Base-by-base conservation (phyloP, 2,329 filamentous ascomycete genomes). In the Alternaria sp. region DNA sequence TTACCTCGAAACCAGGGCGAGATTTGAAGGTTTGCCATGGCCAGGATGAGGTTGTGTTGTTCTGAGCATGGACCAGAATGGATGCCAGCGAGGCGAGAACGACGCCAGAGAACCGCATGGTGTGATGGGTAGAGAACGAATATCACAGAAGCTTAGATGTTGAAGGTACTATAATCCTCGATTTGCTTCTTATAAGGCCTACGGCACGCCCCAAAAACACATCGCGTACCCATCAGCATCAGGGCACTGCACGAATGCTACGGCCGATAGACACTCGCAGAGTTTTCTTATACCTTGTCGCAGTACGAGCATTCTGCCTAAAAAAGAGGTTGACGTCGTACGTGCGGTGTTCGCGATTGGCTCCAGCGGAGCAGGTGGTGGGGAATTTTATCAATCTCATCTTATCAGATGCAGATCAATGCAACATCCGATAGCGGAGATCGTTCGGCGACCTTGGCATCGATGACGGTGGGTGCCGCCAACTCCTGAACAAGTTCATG, bases 11-110 rank as follows among this genome's bases (percentile, higher is more conserved):
- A 11, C 47, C 60, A 0, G 63, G 56, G n/a, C 57, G 46, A 3
- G 63, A 63, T 21, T 58, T 60, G 44, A 60, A 66, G 30, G 54
- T 63, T 26, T 66, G 60, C 51, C 44, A 66, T 60, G 63, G 60
- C 56, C 63, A 63, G 25, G 44, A 12, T 15, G 44, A 49, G 23
- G 37, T 26, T 11, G 56, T 25, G 11, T 47, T 30, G 53, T 37
- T 57, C 33, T 54, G 51, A 2, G 51, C 51, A n/a, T 23, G 12
- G 20, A 41, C 30, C 14, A 23, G 18, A 12, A 43, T 15, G 37
- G 5, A 49, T 4, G 55, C 44, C 44, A 57, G 37, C 15, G 21
- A 46, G 28, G 41, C 41, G 15, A 57, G 9, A 15, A 46, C 5
- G 14, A 49, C 20, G n/a, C 45, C 30, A 12, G 14, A 28, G n/a